Conservation (phyloP, 2,329 filamentous ascomycete species). For the Microdochium paspali region DNA sequence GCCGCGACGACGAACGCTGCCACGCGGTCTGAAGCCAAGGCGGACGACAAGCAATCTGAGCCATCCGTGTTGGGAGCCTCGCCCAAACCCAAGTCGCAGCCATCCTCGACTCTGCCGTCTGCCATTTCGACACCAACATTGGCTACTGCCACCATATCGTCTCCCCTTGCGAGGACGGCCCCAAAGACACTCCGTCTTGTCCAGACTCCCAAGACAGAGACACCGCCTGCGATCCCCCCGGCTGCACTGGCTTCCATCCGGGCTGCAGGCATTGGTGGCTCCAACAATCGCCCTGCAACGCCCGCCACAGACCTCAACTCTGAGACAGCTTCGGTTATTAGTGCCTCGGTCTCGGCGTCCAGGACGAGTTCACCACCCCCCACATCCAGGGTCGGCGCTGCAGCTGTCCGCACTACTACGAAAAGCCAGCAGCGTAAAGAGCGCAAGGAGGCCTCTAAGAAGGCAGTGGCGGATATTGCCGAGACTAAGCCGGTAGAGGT, state of each 20-base stretch:
- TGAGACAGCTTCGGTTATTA: slow-evolving; percentile 68
- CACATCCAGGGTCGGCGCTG: slow-evolving; percentile 55
- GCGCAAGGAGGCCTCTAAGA: slow-evolving; percentile 57
- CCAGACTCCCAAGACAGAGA: slow-evolving; percentile 55
- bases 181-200: slow-evolving; percentile 63
- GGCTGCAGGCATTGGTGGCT: slow-evolving; percentile 18
- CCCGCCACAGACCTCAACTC: slow-evolving; percentile 65
- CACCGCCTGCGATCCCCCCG: slow-evolving; percentile 26
- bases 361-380: slow-evolving; percentile 61
- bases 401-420: slow-evolving; percentile 59
- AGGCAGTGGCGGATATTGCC: slow-evolving; percentile 46
- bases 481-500: slow-evolving; percentile 41
- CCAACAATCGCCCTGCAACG: slow-evolving; percentile 53
- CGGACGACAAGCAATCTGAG: slow-evolving; percentile 19
- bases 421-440: slow-evolving; percentile 75
- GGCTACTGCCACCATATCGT: slow-evolving; percentile 35
- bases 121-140: slow-evolving; percentile 17
- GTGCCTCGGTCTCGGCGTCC: slow-evolving; percentile 57
- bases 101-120: slow-evolving; percentile 37
- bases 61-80: slow-evolving; percentile 12
- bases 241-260: slow-evolving; percentile 18
- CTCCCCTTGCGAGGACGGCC: slow-evolving; percentile 39
- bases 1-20: slow-evolving; percentile 30
- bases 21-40: slow-evolving; percentile 7
- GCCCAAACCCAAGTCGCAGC: slow-evolving; percentile 24